Percentiles rank a stretch among this genome's conserved stretches.
These are phyloP conservation scores for Wickerhamiella bombiphila DNA, from an alignment of 805 yeast genomes.

Conservation along the genomic window DNA sequence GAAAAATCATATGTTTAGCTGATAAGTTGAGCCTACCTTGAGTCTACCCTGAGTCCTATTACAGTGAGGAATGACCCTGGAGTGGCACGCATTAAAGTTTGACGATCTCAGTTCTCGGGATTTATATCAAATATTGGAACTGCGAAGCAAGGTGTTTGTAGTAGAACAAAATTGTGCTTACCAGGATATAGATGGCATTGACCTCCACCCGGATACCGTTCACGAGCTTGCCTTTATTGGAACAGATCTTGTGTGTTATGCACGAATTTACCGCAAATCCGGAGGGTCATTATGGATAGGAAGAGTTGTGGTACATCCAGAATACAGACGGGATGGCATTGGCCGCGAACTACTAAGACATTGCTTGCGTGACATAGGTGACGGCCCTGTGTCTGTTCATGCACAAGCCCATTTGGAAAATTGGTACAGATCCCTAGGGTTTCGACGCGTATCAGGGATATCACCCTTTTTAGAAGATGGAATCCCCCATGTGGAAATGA, in stretches of 20 bases:
- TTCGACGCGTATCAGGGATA: no score
- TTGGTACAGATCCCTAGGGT: slow-evolving; percentile 14
- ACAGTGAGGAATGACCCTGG: no score
- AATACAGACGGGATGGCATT: slow-evolving; percentile 9
- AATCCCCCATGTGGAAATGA: no score
- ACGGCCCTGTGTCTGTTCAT: slow-evolving; percentile 3
- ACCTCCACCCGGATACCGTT: slow-evolving; percentile 6
- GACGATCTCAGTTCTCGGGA: slow-evolving; percentile 7
- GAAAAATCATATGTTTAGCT: neutral
- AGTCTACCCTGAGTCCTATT: no score
- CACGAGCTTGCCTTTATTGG: slow-evolving; percentile 10
- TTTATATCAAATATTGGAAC: slow-evolving; percentile 10
- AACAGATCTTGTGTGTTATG: slow-evolving; percentile 4
- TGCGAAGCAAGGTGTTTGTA: slow-evolving; percentile 15
- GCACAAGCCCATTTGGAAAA: slow-evolving; percentile 13
- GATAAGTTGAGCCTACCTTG: no score
- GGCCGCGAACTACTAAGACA: slow-evolving; percentile 10
- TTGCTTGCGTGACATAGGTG: slow-evolving; percentile 5
- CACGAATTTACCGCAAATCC: slow-evolving; percentile 6
- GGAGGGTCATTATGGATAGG: no score
- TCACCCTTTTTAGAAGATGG: no score
- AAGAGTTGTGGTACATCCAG: slow-evolving; percentile 12
- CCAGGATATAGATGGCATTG: slow-evolving; percentile 16
- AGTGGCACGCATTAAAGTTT: slow-evolving; percentile 1
- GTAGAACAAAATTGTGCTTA: slow-evolving; percentile 19